phyloP scores from a whole-genome alignment of 108 stramenopile species.

The Skeletonema costatum region DNA sequence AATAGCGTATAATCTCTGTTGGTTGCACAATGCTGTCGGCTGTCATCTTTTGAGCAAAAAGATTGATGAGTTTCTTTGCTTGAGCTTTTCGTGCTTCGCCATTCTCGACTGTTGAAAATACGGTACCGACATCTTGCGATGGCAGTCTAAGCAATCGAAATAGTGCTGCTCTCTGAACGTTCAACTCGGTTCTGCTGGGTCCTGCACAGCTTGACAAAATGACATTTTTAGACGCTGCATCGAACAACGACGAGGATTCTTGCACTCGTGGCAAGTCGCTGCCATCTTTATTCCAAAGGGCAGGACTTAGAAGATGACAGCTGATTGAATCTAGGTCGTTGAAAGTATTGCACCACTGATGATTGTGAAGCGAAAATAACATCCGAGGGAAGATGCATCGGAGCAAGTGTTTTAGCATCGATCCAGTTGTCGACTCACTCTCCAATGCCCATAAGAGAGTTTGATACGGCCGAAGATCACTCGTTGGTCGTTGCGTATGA shows the following conservation, averaged over 20 bases:
- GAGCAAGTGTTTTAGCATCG: slow-evolving; percentile 31
- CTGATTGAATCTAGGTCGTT: slow-evolving; percentile 53
- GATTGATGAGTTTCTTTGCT: slow-evolving; percentile 47
- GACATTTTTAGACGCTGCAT: slow-evolving; percentile 12
- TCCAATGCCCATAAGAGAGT: slow-evolving; percentile 86
- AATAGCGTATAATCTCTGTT: slow-evolving; percentile 35
- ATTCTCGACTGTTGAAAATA: slow-evolving; percentile 78
- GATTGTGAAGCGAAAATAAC: slow-evolving; percentile 44
- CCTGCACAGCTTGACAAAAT: slow-evolving; percentile 39
- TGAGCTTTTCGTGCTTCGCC: slow-evolving; percentile 59
- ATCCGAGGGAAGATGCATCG: slow-evolving; percentile 60
- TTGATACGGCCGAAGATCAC: slow-evolving; percentile 84
- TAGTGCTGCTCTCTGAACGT: slow-evolving; percentile 30
- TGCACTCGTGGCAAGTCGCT: slow-evolving; percentile 5
- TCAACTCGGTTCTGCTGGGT: slow-evolving; percentile 32
- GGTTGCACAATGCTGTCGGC: not conserved
- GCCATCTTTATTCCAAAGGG: slow-evolving; percentile 60
- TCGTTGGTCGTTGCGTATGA: slow-evolving; percentile 53
- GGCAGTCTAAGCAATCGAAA: slow-evolving; percentile 43
- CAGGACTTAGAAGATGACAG: slow-evolving; percentile 47
- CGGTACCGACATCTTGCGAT: slow-evolving; percentile 6
- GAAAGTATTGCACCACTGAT: slow-evolving; percentile 70
- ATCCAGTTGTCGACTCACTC: slow-evolving; percentile 29
- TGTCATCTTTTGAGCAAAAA: slow-evolving; percentile 36
- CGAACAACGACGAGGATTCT: slow-evolving; percentile 14